Evolutionary conservation across 2,329 filamentous ascomycete species (phyloP).

Genomic region (Hymenoscyphus fructigenus): DNA sequence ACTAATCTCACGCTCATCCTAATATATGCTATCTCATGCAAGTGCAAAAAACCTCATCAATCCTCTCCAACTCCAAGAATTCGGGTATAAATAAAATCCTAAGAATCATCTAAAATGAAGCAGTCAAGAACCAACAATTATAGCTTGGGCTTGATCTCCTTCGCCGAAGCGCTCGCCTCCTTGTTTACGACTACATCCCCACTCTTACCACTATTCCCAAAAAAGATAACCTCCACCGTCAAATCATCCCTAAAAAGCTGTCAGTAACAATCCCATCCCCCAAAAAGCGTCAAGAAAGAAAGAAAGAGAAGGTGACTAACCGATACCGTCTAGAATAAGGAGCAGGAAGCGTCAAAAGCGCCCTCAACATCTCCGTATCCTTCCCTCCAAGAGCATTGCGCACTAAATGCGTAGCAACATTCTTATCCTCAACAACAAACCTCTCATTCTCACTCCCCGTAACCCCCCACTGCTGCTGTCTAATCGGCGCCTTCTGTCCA

Average conservation of each 20-base stretch:
- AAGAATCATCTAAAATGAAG: not conserved
- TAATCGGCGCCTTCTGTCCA: constrained; percentile 84
- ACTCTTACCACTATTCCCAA: constrained; percentile 75
- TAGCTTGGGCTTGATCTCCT: constrained; percentile 36
- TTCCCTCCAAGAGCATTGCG: constrained; percentile 92
- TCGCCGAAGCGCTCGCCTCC: constrained; percentile 69
- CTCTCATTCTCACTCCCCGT: constrained; percentile 69
- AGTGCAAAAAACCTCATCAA: no score
- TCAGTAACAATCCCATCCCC: constrained; percentile 15
- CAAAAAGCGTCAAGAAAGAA: no score
- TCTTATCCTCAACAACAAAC: constrained; percentile 95
- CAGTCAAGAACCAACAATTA: constrained; percentile 16
- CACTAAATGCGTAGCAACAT: constrained; percentile 92
- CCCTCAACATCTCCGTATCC: constrained; percentile 90
- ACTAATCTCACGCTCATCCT: no score
- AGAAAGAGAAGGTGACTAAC: constrained; percentile 46
- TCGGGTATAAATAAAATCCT: not conserved
- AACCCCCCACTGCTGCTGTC: constrained; percentile 88
- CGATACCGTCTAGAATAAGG: constrained; percentile 90
- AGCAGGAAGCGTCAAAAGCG: constrained; percentile 84
- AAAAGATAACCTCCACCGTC: constrained; percentile 98
- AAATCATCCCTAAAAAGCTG: constrained; percentile 71
- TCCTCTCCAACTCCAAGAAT: not conserved
- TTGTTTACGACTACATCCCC: constrained; percentile 81
- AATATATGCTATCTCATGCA: no score